Evolutionary conservation across 1,284 basidiomycete species (phyloP), one percentile per base, ranked within the genome.

Genomic region (Sanghuangporus sanghuang): DNA sequence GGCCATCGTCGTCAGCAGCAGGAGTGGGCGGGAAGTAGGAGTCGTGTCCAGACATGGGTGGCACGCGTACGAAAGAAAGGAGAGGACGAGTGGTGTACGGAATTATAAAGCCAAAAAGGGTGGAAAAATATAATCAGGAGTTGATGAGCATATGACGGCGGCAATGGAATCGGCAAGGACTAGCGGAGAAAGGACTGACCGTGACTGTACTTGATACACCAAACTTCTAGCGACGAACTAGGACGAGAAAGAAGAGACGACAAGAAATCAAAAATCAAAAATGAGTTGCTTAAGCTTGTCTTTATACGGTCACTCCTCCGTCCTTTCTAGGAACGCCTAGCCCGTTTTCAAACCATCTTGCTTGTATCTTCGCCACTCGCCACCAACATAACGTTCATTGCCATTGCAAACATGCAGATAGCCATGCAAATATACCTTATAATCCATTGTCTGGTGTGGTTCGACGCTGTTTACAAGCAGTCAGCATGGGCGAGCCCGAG

Each of bases 1-100:
- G 21, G 23, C 27, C 36, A 46, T 58, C 61, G 64, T 59, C 60
- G 14, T 48, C 38, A 7, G 59, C 42, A 27, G 39, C 49, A 44
- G 64, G 64, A n/a, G 64, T 65, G 12, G 64, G 64, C 12, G 64
- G 64, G 35, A 65, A 65, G 61, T 65, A 65, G 36, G 64, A 65
- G 42, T 35, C 27, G 36, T 7, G 27, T 12, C 58, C 54, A 58
- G 64, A 58, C 60, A 62, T 62, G 42, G 21, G 40, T 49, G 55
- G 38, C 23, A 54, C 32, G 53, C 16, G 16, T 12, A 16, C 16
- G 32, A 58, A 27, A 16, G 54, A 64, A 14, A 52, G 32, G 46
- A 12, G 49, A 42, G 57, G 44, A 46, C 7, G 44, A 46, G 44
- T n/a, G 44, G 46, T 12, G 21, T 35, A 48, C 32, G 49, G 49